Evolutionary conservation across 2,329 filamentous ascomycete genomes (phyloP), one percentile per base, ranked within the genome.

Genomic region (Stagonosporopsis cucurbitacearum): DNA sequence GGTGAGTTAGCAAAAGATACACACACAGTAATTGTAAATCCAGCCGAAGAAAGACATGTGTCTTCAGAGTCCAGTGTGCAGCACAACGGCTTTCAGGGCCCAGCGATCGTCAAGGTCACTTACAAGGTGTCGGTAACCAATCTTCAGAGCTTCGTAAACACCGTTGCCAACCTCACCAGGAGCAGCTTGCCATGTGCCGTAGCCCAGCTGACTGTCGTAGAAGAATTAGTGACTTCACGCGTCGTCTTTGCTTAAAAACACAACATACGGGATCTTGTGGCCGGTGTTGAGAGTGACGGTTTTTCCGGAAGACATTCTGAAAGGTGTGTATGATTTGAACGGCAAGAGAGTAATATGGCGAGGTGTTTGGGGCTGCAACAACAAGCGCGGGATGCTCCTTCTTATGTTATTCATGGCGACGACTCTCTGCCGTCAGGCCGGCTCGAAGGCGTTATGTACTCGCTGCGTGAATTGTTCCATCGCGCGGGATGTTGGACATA

Each of bases 261-360:
- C 87, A 65, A 57, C 66, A 11, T 62, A 70, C 68, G 69, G 88
- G 63, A 95, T 72, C 58, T 70, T 70, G 61, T 64, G 23, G 50
- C 70, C 70, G 25, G 65, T 66, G 60, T 63, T 72, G 37, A 72
- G 65, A 15, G 64, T 70, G 32, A 68, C 62, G n/a, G 66, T 71
- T 67, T 75, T 69, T 63, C 77, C 75, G 49, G 74, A 67, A 53
- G 65, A 67, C 66, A 71, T 70, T 47, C 36, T 71, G 65, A 59
- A 52, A 26, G 43, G 46, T 50, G 37, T 28, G 33, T 55, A 47
- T 36, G 37, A n/a, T 46, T 30, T 56, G 20, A 48, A 17, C 13
- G 30, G 4, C 33, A n/a, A 17, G 42, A 35, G 41, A n/a, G 45
- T 15, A 28, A 42, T 37, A 19, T 6, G 46, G 39, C 32, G 26